Conservation (phyloP, 2,329 filamentous ascomycete species). For the Scedosporium apiospermum region DNA sequence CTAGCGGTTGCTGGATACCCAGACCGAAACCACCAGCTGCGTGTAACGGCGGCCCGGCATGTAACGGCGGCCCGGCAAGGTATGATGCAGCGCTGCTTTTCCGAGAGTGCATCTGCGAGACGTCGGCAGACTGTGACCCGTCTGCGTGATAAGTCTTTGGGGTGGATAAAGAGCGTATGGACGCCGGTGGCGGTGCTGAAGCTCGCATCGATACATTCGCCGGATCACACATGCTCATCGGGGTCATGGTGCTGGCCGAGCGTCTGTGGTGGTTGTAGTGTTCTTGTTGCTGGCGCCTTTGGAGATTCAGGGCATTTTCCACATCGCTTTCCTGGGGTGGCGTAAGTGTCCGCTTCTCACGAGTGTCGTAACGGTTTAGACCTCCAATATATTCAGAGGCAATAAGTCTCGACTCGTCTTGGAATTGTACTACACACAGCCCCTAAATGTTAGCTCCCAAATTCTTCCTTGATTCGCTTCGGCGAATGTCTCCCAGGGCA, state of each 20-base stretch:
- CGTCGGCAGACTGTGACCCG: not conserved
- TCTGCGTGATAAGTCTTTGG: not conserved
- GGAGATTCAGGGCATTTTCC: not conserved
- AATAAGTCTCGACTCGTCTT: slow-evolving; percentile 82
- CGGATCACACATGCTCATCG: not conserved
- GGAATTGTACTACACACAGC: slow-evolving; percentile 54
- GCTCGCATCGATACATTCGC: not conserved
- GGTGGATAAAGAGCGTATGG: not conserved
- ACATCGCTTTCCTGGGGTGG: not conserved
- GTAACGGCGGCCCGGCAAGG: not conserved
- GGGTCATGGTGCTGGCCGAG: slow-evolving; percentile 7
- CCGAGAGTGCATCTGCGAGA: not conserved
- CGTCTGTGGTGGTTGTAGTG: slow-evolving; percentile 12
- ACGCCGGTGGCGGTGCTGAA: not conserved
- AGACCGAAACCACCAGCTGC: not conserved
- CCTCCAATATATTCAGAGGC: slow-evolving; percentile 86
- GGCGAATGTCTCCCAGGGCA: not conserved
- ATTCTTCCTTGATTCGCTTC: too few relatives aligned
- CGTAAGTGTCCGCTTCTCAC: not conserved
- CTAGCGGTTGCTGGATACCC: not conserved
- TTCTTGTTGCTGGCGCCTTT: not conserved
- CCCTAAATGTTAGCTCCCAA: too few relatives aligned
- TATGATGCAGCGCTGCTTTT: slow-evolving; percentile 1
- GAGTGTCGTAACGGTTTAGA: slow-evolving; percentile 55
- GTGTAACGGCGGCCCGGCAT: not conserved